Base-by-base conservation (phyloP, 2,329 filamentous ascomycete genomes). In the Stachybotrys echinatus region DNA sequence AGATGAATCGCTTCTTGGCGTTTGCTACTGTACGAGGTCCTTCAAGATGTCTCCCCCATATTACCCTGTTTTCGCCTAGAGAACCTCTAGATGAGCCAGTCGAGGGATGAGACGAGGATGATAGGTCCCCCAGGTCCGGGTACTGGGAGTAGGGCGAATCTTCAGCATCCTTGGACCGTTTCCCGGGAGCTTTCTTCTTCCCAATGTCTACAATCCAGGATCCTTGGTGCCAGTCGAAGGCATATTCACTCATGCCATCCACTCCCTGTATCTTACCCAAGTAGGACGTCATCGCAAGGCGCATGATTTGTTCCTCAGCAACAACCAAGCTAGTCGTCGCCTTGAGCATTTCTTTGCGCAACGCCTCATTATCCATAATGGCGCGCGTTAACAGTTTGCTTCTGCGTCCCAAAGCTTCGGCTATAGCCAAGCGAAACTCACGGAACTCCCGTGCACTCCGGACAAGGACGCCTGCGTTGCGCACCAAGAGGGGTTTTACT, bases 1-100 rank as follows among this genome's bases (percentile, higher is more conserved):
- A 37, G 23, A 47, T 18, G 19, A 47, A 38, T 18, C 45, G 45
- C 21, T 47, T 47, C 45, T 47, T 47, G 14, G 45, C 45, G 5
- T 38, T 14, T 18, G 2, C 19, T 12, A 23, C 23, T 6, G 17
- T 39, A 21, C 45, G 45, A 12, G 31, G 8, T 17, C 10, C 31
- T 37, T 37, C 31, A 17, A 37, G 31, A 37, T 37, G 31, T 17
- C 31, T 37, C 10, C 10, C 17, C 31, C 31, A 37, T 17, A 37
- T 8, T 17, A 37, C 17, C 8, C 17, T 17, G 31, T 37, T 37
- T 37, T 8, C 8, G 10, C 31, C 31, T 37, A 37, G 31, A 37
- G 8, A 8, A 8, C 31, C 31, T 37, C 31, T 17, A 8, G 17
- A 10, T 37, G n/a, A n/a, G n/a, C n/a, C n/a, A n/a, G n/a, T n/a